Evolutionary conservation across 2,329 filamentous ascomycete species (phyloP).

Genomic region (Pseudogymnoascus sp.): DNA sequence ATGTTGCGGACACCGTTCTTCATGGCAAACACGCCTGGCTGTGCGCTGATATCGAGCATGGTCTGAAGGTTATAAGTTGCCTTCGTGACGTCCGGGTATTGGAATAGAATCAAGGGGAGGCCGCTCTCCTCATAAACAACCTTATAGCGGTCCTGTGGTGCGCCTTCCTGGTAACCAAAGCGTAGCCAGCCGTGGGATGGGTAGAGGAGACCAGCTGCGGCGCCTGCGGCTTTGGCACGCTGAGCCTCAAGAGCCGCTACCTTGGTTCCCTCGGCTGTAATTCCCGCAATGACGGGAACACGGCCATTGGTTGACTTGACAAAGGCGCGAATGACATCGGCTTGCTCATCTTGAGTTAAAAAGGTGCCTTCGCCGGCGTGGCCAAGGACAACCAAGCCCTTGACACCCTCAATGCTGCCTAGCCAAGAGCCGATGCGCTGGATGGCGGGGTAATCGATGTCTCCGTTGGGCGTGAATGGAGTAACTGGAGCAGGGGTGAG

Average conservation of each 20-base stretch:
- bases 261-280: constrained; percentile 48
- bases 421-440: constrained; percentile 49
- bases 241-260: constrained; percentile 47
- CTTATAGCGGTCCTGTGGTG: constrained; percentile 47
- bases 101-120: constrained; percentile 47
- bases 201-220: constrained; percentile 45
- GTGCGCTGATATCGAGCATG: constrained; percentile 46
- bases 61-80: constrained; percentile 47
- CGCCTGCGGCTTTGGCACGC: constrained; percentile 45
- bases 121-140: constrained; percentile 44
- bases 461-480: constrained; percentile 43
- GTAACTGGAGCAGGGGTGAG: constrained; percentile 47
- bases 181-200: constrained; percentile 49
- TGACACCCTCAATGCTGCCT: constrained; percentile 45
- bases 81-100: constrained; percentile 49
- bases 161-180: constrained; percentile 49
- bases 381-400: constrained; percentile 48
- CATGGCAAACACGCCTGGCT: constrained; percentile 49
- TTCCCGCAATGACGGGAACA: constrained; percentile 47
- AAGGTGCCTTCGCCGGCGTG: constrained; percentile 50
- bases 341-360: constrained; percentile 44
- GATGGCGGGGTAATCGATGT: constrained; percentile 46
- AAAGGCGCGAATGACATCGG: constrained; percentile 45
- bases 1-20: constrained; percentile 53
- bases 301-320: constrained; percentile 45